Evolutionary conservation across 1,284 basidiomycete species (phyloP), one percentile per base, ranked within the genome.

Genomic region (Pseudomicrostroma phylloplanum): DNA sequence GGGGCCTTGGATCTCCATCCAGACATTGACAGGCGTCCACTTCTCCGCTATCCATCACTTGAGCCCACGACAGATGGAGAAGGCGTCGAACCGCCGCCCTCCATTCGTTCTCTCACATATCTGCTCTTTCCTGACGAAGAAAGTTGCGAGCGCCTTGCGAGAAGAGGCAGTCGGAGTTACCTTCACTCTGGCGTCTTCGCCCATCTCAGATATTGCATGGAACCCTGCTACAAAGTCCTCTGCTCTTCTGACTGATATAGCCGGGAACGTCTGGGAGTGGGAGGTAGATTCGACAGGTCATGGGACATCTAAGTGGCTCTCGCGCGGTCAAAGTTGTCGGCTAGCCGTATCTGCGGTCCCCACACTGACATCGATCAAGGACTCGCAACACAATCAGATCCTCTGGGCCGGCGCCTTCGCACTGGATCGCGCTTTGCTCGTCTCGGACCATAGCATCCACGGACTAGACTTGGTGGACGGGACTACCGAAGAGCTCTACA

Each of bases 1-100:
- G 26, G 51, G 51, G 51, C 51, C 51, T 6, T 54, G 51, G 51
- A 17, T 54, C 51, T 54, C 51, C 6, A 54, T 54, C 13, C 51
- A 26, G n/a, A 54, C 51, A 2, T 13, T 25, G 21, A 54, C 51
- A 19, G 15, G 21, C 8, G 13, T 25, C 21, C 51, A 54, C 51
- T 19, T 54, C 51, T 54, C 21, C 51, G 51, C 51, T 15, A 25
- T 54, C 15, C 51, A 54, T 26, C 51, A 25, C 8, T 7, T 54
- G 21, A 19, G 21, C 21, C 26, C 51, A 6, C 51, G 51, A 25
- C 19, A 54, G 21, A 6, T 15, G 21, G 51, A 17, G 13, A 54
- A 54, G 51, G 51, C n/a, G 7, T 23, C 19, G 51, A 25, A 8
- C 13, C 13, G 13, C 7, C 21, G 8, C 21, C 51, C 51, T 15